Conservation (phyloP, 192 early-diverging fungal genomes). For the Irineochytrium annulatum region DNA sequence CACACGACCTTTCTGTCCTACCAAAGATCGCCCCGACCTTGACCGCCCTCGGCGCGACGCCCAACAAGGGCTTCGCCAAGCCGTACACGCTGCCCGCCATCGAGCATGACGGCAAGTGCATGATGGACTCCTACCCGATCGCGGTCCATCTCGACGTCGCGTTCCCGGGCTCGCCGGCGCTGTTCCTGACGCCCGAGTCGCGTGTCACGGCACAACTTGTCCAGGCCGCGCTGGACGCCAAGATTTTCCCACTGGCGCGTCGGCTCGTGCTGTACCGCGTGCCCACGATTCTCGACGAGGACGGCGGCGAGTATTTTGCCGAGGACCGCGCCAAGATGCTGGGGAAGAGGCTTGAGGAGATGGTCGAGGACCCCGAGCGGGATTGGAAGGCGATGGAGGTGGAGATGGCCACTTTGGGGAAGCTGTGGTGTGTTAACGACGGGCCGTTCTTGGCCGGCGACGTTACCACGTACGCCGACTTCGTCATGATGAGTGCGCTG, state of each 20-base stretch:
- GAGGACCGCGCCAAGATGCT: neutral
- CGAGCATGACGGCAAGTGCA: neutral
- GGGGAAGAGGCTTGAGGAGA: neutral
- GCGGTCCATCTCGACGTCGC: constrained; percentile 2
- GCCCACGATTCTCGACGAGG: neutral
- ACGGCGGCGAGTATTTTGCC: neutral
- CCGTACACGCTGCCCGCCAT: constrained; percentile 10
- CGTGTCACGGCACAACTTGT: neutral
- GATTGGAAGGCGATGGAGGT: constrained; percentile 2
- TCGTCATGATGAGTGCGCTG: constrained; percentile 3
- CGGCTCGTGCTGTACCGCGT: neutral
- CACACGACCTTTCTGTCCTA: constrained; percentile 3
- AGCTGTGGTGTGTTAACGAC: constrained; percentile 1
- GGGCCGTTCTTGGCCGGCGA: constrained; percentile 11
- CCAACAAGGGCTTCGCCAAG: neutral
- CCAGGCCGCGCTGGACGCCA: neutral
- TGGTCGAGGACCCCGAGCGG: neutral
- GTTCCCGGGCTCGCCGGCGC: neutral
- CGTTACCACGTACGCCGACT: neutral
- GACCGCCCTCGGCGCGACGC: neutral
- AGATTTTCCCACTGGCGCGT: neutral
- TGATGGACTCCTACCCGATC: constrained; percentile 8
- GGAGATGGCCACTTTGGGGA: constrained; percentile 1
- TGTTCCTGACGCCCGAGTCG: neutral
- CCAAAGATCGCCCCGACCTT: constrained; percentile 2